phyloP scores from a whole-genome alignment of 73 alveolate species.

The Paramecium primaurelia region DNA sequence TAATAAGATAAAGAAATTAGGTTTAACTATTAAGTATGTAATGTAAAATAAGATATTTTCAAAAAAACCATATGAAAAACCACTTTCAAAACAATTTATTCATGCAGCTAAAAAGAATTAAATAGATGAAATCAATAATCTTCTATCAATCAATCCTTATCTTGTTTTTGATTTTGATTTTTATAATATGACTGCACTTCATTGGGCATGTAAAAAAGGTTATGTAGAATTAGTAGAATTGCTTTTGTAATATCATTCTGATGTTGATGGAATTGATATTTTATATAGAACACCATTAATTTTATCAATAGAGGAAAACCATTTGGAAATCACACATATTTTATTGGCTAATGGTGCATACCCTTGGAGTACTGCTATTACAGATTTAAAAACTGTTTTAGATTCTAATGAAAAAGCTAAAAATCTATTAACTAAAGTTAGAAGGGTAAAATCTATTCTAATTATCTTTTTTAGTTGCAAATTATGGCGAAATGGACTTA shows the following conservation, averaged over 20 bases:
- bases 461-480: not conserved
- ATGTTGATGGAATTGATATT: conserved; percentile 39
- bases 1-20: not conserved
- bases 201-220: conserved; percentile 42
- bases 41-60: conserved; percentile 9
- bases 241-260: not conserved
- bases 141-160: not conserved
- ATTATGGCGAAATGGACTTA: conserved; percentile 11
- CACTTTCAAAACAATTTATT: not conserved
- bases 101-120: conserved; percentile 36
- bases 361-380: conserved; percentile 38
- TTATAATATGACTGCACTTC: conserved; percentile 30
- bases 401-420: conserved; percentile 4
- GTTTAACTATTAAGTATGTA: not conserved
- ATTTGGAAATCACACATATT: not conserved
- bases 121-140: not conserved
- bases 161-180: conserved; percentile 38
- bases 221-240: not conserved
- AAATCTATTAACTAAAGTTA: not conserved
- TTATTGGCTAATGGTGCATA: conserved; percentile 25
- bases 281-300: conserved; percentile 21
- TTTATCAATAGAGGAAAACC: not conserved
- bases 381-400: not conserved
- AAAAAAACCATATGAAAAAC: conserved; percentile 43
- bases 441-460: not conserved